phyloP scores from a whole-genome alignment of 192 early-diverging fungal genomes.

The Dimargaris xerosporica region DNA sequence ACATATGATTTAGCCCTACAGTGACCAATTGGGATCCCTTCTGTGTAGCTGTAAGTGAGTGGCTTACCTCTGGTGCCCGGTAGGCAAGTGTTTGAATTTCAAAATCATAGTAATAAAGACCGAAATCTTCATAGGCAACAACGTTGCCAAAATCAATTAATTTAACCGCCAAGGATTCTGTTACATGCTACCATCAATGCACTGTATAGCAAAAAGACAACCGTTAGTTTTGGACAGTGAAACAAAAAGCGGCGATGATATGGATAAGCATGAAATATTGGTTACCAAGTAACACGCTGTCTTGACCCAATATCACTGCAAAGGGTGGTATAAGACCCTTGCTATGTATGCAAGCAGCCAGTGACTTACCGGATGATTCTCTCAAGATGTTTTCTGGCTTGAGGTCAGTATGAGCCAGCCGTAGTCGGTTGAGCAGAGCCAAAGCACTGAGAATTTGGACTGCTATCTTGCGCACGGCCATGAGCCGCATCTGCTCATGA shows the following conservation, averaged over 20 bases:
- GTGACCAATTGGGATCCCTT: too few relatives aligned
- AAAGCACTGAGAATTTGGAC: neutral
- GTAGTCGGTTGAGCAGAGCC: neutral
- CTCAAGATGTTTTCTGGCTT: conserved; percentile 5
- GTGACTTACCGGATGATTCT: neutral
- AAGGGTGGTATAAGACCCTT: neutral
- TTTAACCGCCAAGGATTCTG: neutral
- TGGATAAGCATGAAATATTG: too few relatives aligned
- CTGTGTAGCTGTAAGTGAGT: neutral
- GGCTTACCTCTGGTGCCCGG: conserved; percentile 8
- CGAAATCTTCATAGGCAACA: neutral
- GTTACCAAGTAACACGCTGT: neutral
- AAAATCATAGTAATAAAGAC: neutral
- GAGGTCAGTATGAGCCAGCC: neutral
- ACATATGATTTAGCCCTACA: too few relatives aligned
- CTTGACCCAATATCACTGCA: neutral
- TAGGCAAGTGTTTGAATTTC: conserved; percentile 10
- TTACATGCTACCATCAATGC: neutral
- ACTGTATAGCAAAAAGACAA: neutral
- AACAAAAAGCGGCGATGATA: too few relatives aligned
- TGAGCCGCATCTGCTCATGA: neutral
- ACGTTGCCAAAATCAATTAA: conserved; percentile 6
- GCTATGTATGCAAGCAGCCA: neutral
- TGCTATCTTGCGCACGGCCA: neutral
- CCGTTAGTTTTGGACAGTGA: too few relatives aligned